Base-by-base conservation (phyloP, 73 alveolate species). In the Uronychia binucleata region DNA sequence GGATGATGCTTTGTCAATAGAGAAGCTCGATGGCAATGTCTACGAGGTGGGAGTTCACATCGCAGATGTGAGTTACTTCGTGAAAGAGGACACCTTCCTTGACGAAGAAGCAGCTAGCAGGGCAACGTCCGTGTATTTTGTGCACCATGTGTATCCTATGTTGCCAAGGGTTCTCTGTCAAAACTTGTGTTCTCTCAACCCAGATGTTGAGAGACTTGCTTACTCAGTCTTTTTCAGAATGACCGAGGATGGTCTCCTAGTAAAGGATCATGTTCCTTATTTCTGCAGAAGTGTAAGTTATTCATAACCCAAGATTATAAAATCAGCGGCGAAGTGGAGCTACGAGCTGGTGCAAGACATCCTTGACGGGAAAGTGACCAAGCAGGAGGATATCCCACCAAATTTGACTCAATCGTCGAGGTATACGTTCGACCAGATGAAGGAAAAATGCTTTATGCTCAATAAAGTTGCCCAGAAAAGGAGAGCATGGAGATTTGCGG, bases 41-140 rank as follows among this genome's bases (percentile, higher is more conserved):
- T 86, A 91, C 33, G 97, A 97, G 93, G 91, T 97, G 29, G 99
- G 99, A 33, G 99, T 97, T 34, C 99, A 97, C 93, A 96, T 97
- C 31, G 99, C 99, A 0, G 99, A 97, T 82, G 99, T 97, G 8
- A 87, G 98, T 29, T 93, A 93, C 58, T 97, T 96, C 84, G 98
- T 97, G 0, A 85, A 90, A 33, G 87, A 91, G 77, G 97, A 96
- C 33, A 87, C 97, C 1, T 91, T 60, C 0, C 84, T 96, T 60
- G 99, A 95, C 81, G 77, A 84, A 78, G 98, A 94, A 75, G 99
- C 99, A 14, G 75, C 93, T 57, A 57, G 32, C 26, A 87, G 99
- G 77, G 96, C 95, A n/a, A 94, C 99, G 31, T 81, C 98, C 27
- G 98, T 94, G 31, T 97, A 97, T 93, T 89, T 97, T 93, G 99